Base-by-base conservation (phyloP, 2,329 filamentous ascomycete species). In the Diaporthe nobilis region DNA sequence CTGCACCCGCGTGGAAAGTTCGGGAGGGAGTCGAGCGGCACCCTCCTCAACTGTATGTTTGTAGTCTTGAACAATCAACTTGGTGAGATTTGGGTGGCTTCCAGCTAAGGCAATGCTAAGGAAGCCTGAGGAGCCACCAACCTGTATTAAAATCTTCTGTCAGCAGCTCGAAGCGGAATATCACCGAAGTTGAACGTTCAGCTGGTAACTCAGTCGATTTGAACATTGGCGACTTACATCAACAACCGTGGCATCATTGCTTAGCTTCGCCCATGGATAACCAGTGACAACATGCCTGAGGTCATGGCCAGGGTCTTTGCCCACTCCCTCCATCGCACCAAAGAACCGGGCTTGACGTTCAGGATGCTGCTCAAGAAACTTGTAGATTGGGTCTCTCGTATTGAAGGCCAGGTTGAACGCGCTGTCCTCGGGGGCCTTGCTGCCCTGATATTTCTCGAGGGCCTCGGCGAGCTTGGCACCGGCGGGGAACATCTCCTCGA, bases 401-500 rank as follows among this genome's bases (percentile, higher is more conserved):
- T 65, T 49, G 61, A 65, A 65, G 4, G 61, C 61, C 42, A 65
- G 20, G 3, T 49, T 65, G 28, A 65, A 65, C 3, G 61, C 42
- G 28, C 61, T 65, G 42, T 65, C 61, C 28, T 65, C 61, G 25
- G 61, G 61, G 22, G 61, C 61, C 25, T 65, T 49, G 61, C 61
- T 65, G 12, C 61, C 61, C 61, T 65, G 61, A 13, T 65, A 65
- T 65, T n/a, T 65, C 61, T 65, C 61, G 10, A 65, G 61, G 6
- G 61, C 61, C 28, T 65, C 61, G 25, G 61, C 61, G 17, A 65
- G 61, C 28, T 65, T 65, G 61, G 61, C 61, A 22, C 61, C 61
- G 10, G 61, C 42, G 5, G 61, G 61, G 20, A 65, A 65, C 42
- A 65, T 49, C 28, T 65, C 61, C 15, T 65, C 61, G 25, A 65